These are phyloP conservation scores for Ascochyta pisi DNA, from an alignment of 2,329 filamentous ascomycete genomes.

Conservation along the genomic window DNA sequence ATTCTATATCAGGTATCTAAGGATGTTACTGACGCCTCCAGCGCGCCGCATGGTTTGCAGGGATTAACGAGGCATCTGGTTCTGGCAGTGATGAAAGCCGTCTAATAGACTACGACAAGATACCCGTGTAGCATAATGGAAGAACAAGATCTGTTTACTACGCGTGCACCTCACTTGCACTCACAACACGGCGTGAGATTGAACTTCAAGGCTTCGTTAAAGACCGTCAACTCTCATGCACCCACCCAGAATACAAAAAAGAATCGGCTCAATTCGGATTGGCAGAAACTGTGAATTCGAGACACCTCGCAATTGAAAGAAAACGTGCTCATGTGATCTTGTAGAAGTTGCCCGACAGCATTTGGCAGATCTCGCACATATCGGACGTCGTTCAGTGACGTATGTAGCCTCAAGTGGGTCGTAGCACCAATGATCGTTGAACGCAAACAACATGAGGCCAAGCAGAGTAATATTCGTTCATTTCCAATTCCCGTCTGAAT, in stretches of 20 bases:
- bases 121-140: constrained; percentile 20
- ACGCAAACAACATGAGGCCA: not conserved
- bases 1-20: too few species aligned
- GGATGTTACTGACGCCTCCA: not conserved
- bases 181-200: not conserved
- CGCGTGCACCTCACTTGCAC: not conserved
- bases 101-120: constrained; percentile 13
- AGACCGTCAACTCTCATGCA: too few species aligned
- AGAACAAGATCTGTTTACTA: not conserved
- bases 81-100: constrained; percentile 1
- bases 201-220: too few species aligned
- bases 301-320: too few species aligned
- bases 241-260: too few species aligned
- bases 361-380: not conserved
- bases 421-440: not conserved
- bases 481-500: not conserved
- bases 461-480: not conserved
- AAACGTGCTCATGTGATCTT: not conserved
- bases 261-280: too few species aligned
- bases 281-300: too few species aligned
- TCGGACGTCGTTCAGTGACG: constrained; percentile 3
- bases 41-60: not conserved
- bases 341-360: not conserved
- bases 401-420: not conserved
- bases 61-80: constrained; percentile 2